Percentiles rank a stretch among this genome's conserved stretches.
Evolutionary conservation across 768 basidiomycete species (phyloP).

Genomic region (Sporobolomyces phaffii): DNA sequence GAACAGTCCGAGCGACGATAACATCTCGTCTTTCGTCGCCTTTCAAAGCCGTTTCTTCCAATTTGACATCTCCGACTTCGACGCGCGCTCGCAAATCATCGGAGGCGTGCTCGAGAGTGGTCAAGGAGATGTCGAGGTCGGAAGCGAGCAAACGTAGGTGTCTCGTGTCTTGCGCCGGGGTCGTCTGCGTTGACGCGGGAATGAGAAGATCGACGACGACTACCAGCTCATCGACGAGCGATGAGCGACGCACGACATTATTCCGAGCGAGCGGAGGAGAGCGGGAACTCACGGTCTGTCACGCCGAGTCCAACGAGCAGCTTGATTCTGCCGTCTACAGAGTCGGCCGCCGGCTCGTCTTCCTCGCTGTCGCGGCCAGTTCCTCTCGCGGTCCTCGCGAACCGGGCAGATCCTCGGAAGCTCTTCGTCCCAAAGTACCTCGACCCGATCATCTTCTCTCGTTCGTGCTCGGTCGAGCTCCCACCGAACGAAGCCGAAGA

Average conservation of each 20-base stretch:
- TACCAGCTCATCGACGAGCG: constrained; percentile 45
- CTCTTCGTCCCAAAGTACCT: constrained; percentile 47
- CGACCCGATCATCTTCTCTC: constrained; percentile 39
- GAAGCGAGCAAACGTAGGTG: constrained; percentile 57
- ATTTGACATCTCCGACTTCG: constrained; percentile 59
- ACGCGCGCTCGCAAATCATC: constrained; percentile 65
- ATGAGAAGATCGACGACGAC: constrained; percentile 52
- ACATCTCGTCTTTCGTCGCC: not conserved
- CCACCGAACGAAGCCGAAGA: constrained; percentile 42
- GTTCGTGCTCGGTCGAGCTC: constrained; percentile 53
- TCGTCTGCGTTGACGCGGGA: not conserved
- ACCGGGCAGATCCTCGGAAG: constrained; percentile 43
- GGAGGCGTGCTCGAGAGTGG: constrained; percentile 62
- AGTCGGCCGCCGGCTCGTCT: constrained; percentile 19
- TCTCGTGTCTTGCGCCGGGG: not conserved
- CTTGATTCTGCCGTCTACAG: not conserved
- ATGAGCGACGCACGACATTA: constrained; percentile 44
- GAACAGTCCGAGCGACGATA: not conserved
- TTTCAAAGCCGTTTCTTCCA: constrained; percentile 43
- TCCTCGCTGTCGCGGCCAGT: constrained; percentile 32
- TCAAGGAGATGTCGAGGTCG: constrained; percentile 60
- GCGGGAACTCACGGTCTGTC: constrained; percentile 11
- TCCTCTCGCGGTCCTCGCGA: constrained; percentile 9
- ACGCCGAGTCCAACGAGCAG: not conserved
- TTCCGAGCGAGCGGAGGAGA: too few species aligned